A percentile compares a stretch with the other conserved stretches of the same genome.
Conservation (phyloP, 176 grass and related monocot genomes). For the Aegilops longissima region DNA sequence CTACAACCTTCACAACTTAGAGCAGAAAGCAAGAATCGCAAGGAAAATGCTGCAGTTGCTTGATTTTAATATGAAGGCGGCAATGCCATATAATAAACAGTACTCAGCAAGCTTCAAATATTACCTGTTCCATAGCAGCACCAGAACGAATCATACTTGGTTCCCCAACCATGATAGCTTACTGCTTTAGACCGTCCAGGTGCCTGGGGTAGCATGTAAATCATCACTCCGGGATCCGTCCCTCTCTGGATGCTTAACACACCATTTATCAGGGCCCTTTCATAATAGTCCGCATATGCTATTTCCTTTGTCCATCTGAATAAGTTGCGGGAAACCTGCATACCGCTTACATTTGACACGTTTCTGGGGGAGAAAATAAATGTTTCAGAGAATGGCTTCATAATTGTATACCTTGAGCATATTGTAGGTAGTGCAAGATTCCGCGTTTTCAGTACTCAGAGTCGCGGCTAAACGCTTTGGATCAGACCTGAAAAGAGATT, state of each 20-base stretch:
- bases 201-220: constrained; percentile 92
- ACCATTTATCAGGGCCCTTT: constrained; percentile 91
- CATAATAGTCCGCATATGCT: constrained; percentile 91
- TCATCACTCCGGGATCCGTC: constrained; percentile 76
- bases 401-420: constrained; percentile 79
- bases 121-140: constrained; percentile 98
- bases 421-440: constrained; percentile 98
- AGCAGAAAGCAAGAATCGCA: background rate
- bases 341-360: constrained; percentile 1
- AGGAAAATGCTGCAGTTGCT: background rate
- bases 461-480: constrained; percentile 76
- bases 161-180: constrained; percentile 94
- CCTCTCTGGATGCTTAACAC: constrained; percentile 97
- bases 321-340: constrained; percentile 78
- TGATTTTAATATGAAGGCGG: constrained; percentile 2
- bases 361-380: background rate
- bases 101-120: background rate
- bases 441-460: constrained; percentile 74
- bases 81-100: background rate
- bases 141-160: constrained; percentile 89
- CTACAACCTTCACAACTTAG: background rate
- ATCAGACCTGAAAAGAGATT: constrained; percentile 50
- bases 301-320: constrained; percentile 98
- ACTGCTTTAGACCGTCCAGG: constrained; percentile 79
- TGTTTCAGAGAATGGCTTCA: background rate